phyloP scores from a whole-genome alignment of 2,329 filamentous ascomycete species.

The Monosporascus sp. region DNA sequence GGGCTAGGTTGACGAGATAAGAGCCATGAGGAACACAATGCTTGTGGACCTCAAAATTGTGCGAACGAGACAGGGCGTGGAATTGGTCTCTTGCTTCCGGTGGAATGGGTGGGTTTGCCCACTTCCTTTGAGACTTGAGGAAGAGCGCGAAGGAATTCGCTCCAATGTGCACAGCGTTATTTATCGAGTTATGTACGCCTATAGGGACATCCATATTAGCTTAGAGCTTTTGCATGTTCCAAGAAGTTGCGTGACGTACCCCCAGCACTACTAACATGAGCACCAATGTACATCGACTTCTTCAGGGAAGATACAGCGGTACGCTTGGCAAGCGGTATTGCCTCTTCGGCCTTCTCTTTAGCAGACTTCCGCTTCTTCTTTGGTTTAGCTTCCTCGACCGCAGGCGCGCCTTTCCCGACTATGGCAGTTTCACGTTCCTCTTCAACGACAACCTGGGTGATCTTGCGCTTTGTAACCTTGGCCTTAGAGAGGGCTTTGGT shows the following conservation, averaged over 20 bases:
- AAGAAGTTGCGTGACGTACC: constrained; percentile 42
- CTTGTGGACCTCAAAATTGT: constrained; percentile 64
- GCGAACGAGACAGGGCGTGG: constrained; percentile 57
- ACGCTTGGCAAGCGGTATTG: constrained; percentile 61
- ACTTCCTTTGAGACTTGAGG: constrained; percentile 93
- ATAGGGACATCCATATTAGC: constrained; percentile 11
- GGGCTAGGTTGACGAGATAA: constrained; percentile 93
- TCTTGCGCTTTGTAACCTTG: constrained; percentile 15
- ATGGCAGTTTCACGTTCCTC: constrained; percentile 9
- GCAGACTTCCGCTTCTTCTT: constrained; percentile 38
- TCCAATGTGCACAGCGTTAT: constrained; percentile 73
- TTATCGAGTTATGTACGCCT: constrained; percentile 86
- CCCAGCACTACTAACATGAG: constrained; percentile 86
- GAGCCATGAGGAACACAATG: constrained; percentile 88
- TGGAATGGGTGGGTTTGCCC: constrained; percentile 75
- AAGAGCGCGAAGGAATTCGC: constrained; percentile 94
- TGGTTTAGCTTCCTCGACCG: constrained; percentile 9
- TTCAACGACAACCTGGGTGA: constrained; percentile 10
- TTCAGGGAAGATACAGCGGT: constrained; percentile 60
- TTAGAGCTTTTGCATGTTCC: not conserved
- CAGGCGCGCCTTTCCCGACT: constrained; percentile 1
- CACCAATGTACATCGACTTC: constrained; percentile 74
- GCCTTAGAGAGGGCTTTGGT: constrained; percentile 10
- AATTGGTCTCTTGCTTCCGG: constrained; percentile 65
- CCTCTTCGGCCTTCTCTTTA: constrained; percentile 34